Percentiles rank a stretch among this genome's conserved stretches.
phyloP scores from a whole-genome alignment of 2,329 filamentous ascomycete genomes.

The Calonectria leucothoes region DNA sequence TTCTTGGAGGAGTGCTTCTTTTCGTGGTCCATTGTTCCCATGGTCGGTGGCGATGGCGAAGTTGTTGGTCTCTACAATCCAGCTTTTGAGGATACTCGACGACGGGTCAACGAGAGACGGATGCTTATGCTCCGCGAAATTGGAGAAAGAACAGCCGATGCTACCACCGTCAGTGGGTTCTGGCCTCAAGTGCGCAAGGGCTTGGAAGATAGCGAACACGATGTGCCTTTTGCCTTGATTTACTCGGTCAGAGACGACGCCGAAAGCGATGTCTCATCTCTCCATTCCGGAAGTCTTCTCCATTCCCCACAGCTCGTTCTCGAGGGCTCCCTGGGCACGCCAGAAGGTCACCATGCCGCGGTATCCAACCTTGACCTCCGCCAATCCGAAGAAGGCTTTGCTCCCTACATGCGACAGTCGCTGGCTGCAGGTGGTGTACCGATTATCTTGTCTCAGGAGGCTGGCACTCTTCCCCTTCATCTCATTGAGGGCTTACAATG shows the following conservation, averaged over 20 bases:
- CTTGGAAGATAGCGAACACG: slow-evolving; percentile 78
- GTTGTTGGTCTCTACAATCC: slow-evolving; percentile 85
- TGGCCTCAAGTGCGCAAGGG: slow-evolving; percentile 78
- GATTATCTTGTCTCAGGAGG: slow-evolving; percentile 74
- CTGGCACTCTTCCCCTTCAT: slow-evolving; percentile 71
- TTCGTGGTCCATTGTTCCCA: slow-evolving; percentile 83
- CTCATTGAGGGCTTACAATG: slow-evolving; percentile 76
- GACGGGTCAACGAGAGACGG: slow-evolving; percentile 81
- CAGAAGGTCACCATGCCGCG: slow-evolving; percentile 70
- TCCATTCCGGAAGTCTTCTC: slow-evolving; percentile 74
- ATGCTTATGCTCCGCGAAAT: slow-evolving; percentile 85
- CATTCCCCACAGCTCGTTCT: slow-evolving; percentile 74
- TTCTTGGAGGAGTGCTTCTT: slow-evolving; percentile 86
- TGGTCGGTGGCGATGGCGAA: slow-evolving; percentile 79
- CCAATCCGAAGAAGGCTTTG: slow-evolving; percentile 78
- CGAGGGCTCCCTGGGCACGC: slow-evolving; percentile 78
- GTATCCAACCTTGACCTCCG: slow-evolving; percentile 75
- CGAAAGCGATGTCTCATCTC: slow-evolving; percentile 78
- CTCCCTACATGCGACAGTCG: slow-evolving; percentile 80
- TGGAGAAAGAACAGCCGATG: slow-evolving; percentile 78
- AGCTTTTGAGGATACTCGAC: slow-evolving; percentile 82
- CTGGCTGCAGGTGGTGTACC: slow-evolving; percentile 74
- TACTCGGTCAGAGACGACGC: slow-evolving; percentile 80
- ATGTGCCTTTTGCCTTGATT: slow-evolving; percentile 81
- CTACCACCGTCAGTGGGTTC: slow-evolving; percentile 78